Evolutionary conservation across 495 filamentous ascomycete species (phyloP).

Genomic region (Lindgomyces ingoldianus): DNA sequence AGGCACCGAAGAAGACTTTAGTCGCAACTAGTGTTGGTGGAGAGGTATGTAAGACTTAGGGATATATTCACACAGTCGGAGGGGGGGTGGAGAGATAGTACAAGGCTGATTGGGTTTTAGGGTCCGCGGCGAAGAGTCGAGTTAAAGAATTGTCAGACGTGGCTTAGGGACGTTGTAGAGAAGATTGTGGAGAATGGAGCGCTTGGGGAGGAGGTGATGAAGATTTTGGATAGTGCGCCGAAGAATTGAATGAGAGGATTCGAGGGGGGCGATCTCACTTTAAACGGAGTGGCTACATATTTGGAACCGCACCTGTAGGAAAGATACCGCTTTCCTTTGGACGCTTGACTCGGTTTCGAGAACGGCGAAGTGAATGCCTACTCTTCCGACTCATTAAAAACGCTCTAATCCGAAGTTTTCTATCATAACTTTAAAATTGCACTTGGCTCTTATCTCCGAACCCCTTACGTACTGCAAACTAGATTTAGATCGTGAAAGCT

Average conservation of each 20-base stretch:
- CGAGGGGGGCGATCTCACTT: too few species aligned
- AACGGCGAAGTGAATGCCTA: too few species aligned
- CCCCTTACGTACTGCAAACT: too few species aligned
- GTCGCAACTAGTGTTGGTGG: background rate
- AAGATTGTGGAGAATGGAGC: background rate
- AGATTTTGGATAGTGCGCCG: conserved; percentile 4
- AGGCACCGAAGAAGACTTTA: conserved; percentile 6
- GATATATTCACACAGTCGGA: background rate
- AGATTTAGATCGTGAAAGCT: too few species aligned
- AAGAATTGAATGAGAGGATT: conserved; percentile 19
- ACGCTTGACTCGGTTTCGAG: too few species aligned
- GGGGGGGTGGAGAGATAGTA: background rate
- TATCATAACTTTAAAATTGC: too few species aligned
- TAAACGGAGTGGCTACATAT: too few species aligned
- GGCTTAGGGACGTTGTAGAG: conserved; percentile 11
- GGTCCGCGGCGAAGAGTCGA: conserved; percentile 4
- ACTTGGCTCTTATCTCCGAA: too few species aligned
- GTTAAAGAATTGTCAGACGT: conserved; percentile 24
- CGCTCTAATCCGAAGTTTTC: too few species aligned
- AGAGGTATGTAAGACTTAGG: background rate
- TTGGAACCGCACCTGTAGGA: too few species aligned
- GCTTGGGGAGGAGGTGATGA: conserved; percentile 1
- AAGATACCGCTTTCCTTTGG: too few species aligned
- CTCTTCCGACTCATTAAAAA: too few species aligned
- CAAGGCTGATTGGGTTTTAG: background rate